Evolutionary conservation across 441 rosid species (phyloP).

Genomic region (Corymbia citriodora): DNA sequence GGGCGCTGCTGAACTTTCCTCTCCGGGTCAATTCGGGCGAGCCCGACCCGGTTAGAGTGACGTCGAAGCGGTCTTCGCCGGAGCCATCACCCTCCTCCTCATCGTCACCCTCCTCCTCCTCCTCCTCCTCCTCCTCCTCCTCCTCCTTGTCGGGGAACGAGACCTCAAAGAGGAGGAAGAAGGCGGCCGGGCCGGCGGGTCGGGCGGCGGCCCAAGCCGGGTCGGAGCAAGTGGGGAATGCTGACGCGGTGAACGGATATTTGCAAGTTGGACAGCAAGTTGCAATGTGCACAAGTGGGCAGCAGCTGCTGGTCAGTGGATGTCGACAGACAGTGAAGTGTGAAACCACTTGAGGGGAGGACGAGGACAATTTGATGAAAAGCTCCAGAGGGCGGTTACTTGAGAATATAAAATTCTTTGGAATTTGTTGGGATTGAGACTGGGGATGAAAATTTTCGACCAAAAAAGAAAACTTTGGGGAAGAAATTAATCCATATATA

Average conservation of each 20-base stretch:
- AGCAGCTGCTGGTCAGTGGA: constrained; percentile 22
- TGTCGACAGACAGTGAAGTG: neutral
- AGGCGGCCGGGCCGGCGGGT: constrained; percentile 11
- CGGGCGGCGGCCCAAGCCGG: constrained; percentile 18
- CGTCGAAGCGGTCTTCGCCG: constrained; percentile 58
- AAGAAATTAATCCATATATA: neutral
- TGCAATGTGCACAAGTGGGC: constrained; percentile 27
- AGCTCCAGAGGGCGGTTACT: neutral
- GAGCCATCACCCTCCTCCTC: constrained; percentile 21
- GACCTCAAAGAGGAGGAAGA: constrained; percentile 55
- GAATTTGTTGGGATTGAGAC: neutral
- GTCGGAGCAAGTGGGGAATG: constrained; percentile 6
- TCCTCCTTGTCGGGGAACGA: constrained; percentile 32
- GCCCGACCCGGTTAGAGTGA: constrained; percentile 87
- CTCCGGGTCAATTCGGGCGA: constrained; percentile 83
- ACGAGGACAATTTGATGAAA: neutral
- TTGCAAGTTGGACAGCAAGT: constrained; percentile 12
- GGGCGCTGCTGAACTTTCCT: constrained; percentile 84
- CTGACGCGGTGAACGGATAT: constrained; percentile 1
- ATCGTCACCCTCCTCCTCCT: constrained; percentile 9
- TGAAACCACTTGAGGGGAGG: neutral
- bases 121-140: constrained; percentile 7
- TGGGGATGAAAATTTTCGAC: neutral
- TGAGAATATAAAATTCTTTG: neutral
- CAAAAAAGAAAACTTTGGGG: neutral